Evolutionary conservation across 345 rosid species (phyloP).

Genomic region (Lenwebbia sp.): DNA sequence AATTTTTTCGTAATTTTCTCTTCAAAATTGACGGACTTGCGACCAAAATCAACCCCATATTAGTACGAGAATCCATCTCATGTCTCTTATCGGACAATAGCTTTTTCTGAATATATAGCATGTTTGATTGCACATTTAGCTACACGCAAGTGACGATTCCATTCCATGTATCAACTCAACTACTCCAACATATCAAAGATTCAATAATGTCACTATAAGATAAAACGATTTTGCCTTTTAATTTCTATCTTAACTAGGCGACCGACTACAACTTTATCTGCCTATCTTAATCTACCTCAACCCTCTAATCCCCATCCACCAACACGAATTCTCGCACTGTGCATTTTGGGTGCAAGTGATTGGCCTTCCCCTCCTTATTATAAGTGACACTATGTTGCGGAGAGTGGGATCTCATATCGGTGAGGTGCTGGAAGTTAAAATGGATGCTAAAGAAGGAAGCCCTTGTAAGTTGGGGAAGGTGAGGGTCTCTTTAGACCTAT

Average conservation of each 20-base stretch:
- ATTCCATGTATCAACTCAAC: not conserved
- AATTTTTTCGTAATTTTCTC: no score
- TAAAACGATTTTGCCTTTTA: not conserved
- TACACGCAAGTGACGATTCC: not conserved
- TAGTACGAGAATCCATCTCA: not conserved
- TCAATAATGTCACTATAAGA: not conserved
- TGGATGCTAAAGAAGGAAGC: no score
- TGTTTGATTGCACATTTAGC: not conserved
- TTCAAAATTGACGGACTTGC: not conserved
- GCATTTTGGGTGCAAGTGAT: no score
- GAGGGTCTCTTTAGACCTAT: no score
- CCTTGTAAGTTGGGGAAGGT: no score
- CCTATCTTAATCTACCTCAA: not conserved
- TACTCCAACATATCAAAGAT: not conserved
- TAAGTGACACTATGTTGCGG: no score
- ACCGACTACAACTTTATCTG: not conserved
- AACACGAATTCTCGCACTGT: no score
- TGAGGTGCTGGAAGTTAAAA: no score
- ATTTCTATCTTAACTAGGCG: not conserved
- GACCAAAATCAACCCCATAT: not conserved
- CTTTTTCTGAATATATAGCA: not conserved
- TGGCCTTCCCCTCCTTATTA: no score
- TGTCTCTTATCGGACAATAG: not conserved
- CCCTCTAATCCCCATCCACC: no score
- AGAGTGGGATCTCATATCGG: no score